These are phyloP conservation scores for Suillus spraguei DNA, from an alignment of 768 basidiomycete species.

Conservation along the genomic window DNA sequence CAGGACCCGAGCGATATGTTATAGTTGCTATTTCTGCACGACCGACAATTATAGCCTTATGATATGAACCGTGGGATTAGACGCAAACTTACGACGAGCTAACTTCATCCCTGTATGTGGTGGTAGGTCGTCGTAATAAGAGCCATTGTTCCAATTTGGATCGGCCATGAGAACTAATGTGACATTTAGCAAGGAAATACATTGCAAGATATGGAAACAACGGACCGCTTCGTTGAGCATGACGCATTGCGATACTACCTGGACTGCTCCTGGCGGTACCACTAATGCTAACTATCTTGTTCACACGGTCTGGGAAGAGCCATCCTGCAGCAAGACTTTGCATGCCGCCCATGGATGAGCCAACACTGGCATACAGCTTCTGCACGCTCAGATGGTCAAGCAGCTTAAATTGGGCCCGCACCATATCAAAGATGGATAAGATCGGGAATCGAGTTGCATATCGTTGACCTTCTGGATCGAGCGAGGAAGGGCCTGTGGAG, in stretches of 20 bases:
- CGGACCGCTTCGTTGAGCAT: constrained; percentile 94
- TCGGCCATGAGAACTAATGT: constrained; percentile 94
- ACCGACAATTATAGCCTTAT: constrained; percentile 8
- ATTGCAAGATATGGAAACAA: constrained; percentile 9
- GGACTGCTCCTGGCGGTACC: constrained; percentile 93
- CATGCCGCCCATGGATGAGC: constrained; percentile 98
- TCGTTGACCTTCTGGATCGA: constrained; percentile 64
- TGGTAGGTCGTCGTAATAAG: constrained; percentile 94
- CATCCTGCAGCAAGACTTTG: constrained; percentile 96
- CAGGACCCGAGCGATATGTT: constrained; percentile 97
- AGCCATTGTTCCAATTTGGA: constrained; percentile 99
- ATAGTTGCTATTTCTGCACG: constrained; percentile 94
- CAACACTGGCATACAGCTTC: constrained; percentile 90
- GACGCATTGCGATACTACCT: constrained; percentile 92
- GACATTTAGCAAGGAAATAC: constrained; percentile 9
- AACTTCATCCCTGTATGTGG: constrained; percentile 99
- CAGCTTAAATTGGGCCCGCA: constrained; percentile 85
- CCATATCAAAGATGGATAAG: constrained; percentile 96
- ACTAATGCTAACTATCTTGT: constrained; percentile 91
- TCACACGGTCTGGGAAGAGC: constrained; percentile 86
- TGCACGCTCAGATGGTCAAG: constrained; percentile 84
- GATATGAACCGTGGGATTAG: constrained; percentile 17
- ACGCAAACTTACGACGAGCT: constrained; percentile 74
- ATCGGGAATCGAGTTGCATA: constrained; percentile 94
- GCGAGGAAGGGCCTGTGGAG: constrained; percentile 90